Percentiles rank a stretch among this genome's conserved stretches.
phyloP scores from a whole-genome alignment of 345 rosid genomes.

The Nephelium lappaceum region DNA sequence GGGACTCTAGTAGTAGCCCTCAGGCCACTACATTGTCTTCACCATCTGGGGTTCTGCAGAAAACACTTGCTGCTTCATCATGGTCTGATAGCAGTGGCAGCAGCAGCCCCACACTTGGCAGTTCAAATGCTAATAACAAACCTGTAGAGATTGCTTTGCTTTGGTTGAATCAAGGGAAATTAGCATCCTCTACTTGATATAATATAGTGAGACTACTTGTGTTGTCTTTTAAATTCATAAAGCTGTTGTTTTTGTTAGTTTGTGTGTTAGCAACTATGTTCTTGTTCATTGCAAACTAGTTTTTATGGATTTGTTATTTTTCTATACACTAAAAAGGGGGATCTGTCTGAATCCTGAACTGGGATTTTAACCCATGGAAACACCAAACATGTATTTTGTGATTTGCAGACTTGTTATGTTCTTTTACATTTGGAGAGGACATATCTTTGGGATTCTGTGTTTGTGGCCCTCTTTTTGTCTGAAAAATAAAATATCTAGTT shows the following conservation, averaged over 20 bases:
- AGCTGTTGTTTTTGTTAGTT: no score
- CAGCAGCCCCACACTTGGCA: constrained; percentile 46
- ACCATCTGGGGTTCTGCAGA: constrained; percentile 62
- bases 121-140: constrained; percentile 31
- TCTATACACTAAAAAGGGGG: background rate
- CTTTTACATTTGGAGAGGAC: background rate
- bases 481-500: background rate
- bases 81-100: constrained; percentile 64
- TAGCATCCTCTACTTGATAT: constrained; percentile 8
- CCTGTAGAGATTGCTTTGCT: constrained; percentile 35
- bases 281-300: background rate
- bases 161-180: constrained; percentile 39
- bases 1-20: constrained; percentile 33
- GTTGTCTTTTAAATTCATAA: background rate
- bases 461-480: background rate
- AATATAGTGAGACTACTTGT: background rate
- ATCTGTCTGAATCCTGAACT: background rate
- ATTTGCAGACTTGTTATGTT: background rate
- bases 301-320: background rate
- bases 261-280: background rate
- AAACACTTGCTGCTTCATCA: constrained; percentile 38
- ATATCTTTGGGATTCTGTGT: background rate
- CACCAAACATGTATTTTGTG: background rate
- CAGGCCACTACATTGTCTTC: constrained; percentile 46
- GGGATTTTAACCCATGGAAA: background rate